Evolutionary conservation across 257 asterid species (phyloP).

Genomic region (Lycium barbarum): DNA sequence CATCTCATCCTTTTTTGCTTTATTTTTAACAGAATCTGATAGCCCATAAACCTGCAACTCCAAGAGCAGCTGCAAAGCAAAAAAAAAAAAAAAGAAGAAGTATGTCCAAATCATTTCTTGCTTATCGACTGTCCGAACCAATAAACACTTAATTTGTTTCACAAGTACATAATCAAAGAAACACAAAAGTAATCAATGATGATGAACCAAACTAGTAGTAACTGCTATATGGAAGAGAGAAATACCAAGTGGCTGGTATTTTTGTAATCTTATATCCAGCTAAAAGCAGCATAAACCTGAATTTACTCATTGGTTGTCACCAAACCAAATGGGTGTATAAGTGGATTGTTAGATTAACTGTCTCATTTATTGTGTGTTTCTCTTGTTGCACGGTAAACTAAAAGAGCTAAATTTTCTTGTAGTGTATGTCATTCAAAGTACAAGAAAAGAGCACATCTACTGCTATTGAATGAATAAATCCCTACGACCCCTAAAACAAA

Average conservation of each 20-base stretch:
- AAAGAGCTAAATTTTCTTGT: slow-evolving; percentile 4
- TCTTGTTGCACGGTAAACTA: slow-evolving; percentile 8
- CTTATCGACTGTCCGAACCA: background rate
- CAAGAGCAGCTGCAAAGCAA: slow-evolving; percentile 67
- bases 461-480: background rate
- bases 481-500: background rate
- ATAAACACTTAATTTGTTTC: background rate
- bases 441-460: slow-evolving; percentile 14
- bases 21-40: slow-evolving; percentile 74
- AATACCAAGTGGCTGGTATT: background rate
- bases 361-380: background rate
- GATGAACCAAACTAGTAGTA: slow-evolving; percentile 3
- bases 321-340: background rate
- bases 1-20: slow-evolving; percentile 63
- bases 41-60: slow-evolving; percentile 98
- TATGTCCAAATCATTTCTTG: slow-evolving; percentile 25
- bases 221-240: slow-evolving; percentile 10
- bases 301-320: background rate
- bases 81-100: slow-evolving; percentile 35
- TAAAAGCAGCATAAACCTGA: background rate
- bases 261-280: slow-evolving; percentile 19
- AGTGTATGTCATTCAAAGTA: background rate
- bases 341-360: background rate
- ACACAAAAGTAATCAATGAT: background rate
- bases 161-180: background rate